Conservation (phyloP, 2,329 filamentous ascomycete species). For the Hysterium pulicare region DNA sequence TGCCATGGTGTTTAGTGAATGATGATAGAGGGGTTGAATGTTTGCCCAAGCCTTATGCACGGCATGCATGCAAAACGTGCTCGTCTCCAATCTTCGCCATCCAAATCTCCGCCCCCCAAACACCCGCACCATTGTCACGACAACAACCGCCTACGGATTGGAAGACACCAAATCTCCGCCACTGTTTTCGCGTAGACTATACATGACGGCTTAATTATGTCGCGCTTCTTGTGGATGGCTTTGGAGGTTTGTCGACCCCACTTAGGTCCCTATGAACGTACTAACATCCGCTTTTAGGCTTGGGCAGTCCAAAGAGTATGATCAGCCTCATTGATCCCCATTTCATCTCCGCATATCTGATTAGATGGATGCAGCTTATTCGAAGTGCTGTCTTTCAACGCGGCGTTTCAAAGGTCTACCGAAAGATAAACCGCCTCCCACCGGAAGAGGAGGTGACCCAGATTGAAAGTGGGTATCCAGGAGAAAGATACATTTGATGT, state of each 20-base stretch:
- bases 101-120: neutral
- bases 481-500: neutral
- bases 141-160: no score
- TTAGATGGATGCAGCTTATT: constrained; percentile 43
- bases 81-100: neutral
- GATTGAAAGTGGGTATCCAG: constrained; percentile 37
- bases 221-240: constrained; percentile 25
- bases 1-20: neutral
- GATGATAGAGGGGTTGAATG: neutral
- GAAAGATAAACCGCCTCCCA: constrained; percentile 44
- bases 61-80: neutral
- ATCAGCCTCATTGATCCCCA: no score
- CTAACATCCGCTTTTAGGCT: constrained; percentile 21
- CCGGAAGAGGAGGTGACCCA: constrained; percentile 50
- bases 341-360: constrained; percentile 3
- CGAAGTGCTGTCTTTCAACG: constrained; percentile 55
- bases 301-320: constrained; percentile 38
- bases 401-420: constrained; percentile 50
- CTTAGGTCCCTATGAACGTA: constrained; percentile 6
- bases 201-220: no score
- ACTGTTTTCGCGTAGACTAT: no score
- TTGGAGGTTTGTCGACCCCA: constrained; percentile 27
- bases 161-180: no score
- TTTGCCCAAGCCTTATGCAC: neutral
- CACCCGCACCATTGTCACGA: neutral